These are phyloP conservation scores for Aspergillus conjunctus DNA, from an alignment of 495 filamentous ascomycete species.

Conservation along the genomic window DNA sequence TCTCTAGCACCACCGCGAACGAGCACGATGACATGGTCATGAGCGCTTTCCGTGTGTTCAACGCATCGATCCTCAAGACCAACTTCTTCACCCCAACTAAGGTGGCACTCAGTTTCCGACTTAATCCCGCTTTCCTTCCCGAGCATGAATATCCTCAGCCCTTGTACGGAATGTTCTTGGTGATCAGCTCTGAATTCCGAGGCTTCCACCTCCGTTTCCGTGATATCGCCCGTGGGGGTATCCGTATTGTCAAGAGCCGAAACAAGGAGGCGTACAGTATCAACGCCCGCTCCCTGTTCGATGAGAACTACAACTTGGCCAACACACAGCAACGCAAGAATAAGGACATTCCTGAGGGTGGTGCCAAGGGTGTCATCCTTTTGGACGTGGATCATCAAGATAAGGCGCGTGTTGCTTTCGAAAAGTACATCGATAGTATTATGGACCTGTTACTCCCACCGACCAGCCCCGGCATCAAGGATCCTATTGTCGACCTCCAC, in stretches of 20 bases:
- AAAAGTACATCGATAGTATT: slow-evolving; percentile 99
- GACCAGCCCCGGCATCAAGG: slow-evolving; percentile 93
- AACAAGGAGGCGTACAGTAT: slow-evolving; percentile 94
- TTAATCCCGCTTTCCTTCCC: slow-evolving; percentile 87
- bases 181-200: slow-evolving; percentile 94
- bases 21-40: slow-evolving; percentile 99
- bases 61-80: slow-evolving; percentile 86
- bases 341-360: slow-evolving; percentile 99
- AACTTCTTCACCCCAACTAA: slow-evolving; percentile 99
- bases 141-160: slow-evolving; percentile 90
- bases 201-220: slow-evolving; percentile 98
- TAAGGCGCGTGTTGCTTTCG: slow-evolving; percentile 86
- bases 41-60: slow-evolving; percentile 95
- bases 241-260: slow-evolving; percentile 96
- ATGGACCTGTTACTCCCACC: slow-evolving; percentile 90
- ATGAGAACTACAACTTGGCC: slow-evolving; percentile 97
- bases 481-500: slow-evolving; percentile 94
- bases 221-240: slow-evolving; percentile 95
- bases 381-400: slow-evolving; percentile 93
- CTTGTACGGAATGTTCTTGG: slow-evolving; percentile 96
- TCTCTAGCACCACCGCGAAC: slow-evolving; percentile 78
- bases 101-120: slow-evolving; percentile 93
- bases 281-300: slow-evolving; percentile 93
- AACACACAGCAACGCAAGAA: slow-evolving; percentile 99
- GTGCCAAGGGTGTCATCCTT: slow-evolving; percentile 96